A percentile compares a stretch with the other conserved stretches of the same genome.
phyloP scores from a whole-genome alignment of 805 yeast species.

The Lipomyces yamanashiensis region DNA sequence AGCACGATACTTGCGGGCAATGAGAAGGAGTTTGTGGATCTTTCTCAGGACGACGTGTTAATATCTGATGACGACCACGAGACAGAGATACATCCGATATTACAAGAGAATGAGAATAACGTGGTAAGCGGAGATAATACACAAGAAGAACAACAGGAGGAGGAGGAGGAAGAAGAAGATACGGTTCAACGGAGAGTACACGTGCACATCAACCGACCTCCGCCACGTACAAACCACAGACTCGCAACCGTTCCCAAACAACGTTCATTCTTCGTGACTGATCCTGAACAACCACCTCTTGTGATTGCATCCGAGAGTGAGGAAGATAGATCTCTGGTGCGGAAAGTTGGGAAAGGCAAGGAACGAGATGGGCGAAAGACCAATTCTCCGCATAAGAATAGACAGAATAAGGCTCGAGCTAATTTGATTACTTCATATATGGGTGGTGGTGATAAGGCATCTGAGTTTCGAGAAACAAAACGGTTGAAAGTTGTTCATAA shows the following conservation, averaged over 20 bases:
- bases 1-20: not conserved
- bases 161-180: not conserved
- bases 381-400: constrained; percentile 23
- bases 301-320: constrained; percentile 13
- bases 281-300: constrained; percentile 1
- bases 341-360: not conserved
- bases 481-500: not conserved
- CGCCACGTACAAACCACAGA: constrained; percentile 10
- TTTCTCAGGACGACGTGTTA: too few relatives aligned
- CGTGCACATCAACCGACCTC: not conserved
- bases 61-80: constrained; percentile 1
- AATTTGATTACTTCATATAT: constrained; percentile 5
- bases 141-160: not conserved
- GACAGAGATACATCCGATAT: too few relatives aligned
- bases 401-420: constrained; percentile 3
- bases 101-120: too few relatives aligned
- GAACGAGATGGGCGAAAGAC: constrained; percentile 8
- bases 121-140: not conserved
- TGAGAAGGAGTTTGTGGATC: too few relatives aligned
- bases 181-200: not conserved
- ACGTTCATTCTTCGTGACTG: not conserved
- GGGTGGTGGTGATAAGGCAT: not conserved
- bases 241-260: constrained; percentile 13
- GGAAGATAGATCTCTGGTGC: not conserved
- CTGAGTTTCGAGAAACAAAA: not conserved